Conservation (phyloP, 306 rosid genomes). For the Spatholobus suberectus region DNA sequence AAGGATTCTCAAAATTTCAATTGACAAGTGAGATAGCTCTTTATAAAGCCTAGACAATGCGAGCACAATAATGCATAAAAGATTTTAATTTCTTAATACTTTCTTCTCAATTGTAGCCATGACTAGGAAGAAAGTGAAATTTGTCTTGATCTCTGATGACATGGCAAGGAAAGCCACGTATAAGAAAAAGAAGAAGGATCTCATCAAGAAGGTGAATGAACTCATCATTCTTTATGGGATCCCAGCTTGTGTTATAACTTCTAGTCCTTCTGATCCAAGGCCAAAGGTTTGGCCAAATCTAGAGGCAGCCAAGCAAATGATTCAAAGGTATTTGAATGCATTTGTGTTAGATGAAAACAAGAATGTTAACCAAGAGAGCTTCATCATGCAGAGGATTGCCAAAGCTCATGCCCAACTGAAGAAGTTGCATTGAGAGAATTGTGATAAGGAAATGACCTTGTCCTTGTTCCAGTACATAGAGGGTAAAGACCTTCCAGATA, state of each 20-base stretch:
- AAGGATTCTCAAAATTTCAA: not conserved
- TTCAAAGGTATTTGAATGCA: not conserved
- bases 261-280: slow-evolving; percentile 47
- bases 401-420: slow-evolving; percentile 18
- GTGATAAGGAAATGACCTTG: slow-evolving; percentile 10
- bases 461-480: slow-evolving; percentile 41
- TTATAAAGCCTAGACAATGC: not conserved
- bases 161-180: slow-evolving; percentile 58
- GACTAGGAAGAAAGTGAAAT: slow-evolving; percentile 62
- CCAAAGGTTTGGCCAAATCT: slow-evolving; percentile 59
- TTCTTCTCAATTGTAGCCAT: slow-evolving; percentile 27
- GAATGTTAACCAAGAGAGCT: slow-evolving; percentile 42
- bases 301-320: not conserved
- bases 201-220: slow-evolving; percentile 62
- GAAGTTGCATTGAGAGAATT: slow-evolving; percentile 21
- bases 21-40: not conserved
- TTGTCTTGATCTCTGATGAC: slow-evolving; percentile 49
- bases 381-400: slow-evolving; percentile 22
- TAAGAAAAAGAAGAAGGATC: slow-evolving; percentile 67
- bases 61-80: not conserved
- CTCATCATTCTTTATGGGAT: slow-evolving; percentile 60
- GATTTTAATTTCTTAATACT: not conserved
- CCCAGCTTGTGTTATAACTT: slow-evolving; percentile 59
- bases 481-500: slow-evolving; percentile 11
- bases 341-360: not conserved